Base-by-base conservation (phyloP, 768 basidiomycete species). In the Suillus americanus region DNA sequence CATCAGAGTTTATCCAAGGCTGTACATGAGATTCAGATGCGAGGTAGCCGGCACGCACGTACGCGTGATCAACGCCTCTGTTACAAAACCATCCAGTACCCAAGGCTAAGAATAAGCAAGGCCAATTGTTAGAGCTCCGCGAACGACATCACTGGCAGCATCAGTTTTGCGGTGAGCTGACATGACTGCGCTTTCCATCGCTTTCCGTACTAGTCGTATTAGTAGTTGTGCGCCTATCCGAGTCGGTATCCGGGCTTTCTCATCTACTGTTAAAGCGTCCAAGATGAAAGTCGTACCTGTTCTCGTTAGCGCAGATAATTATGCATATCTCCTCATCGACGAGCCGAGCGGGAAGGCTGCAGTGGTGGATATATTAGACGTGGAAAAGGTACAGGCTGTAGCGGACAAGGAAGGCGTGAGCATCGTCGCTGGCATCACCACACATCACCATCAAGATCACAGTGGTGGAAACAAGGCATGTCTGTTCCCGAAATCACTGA, bases 361-460 rank as follows among this genome's bases (percentile, higher is more conserved):
- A 0, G 90, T 86, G 0, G 84, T 96, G 65, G 94, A 95, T 74
- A 88, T 90, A 0, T 95, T 83, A 73, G 91, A 95, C 69, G 85
- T 93, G 0, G 72, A 82, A 51, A 92, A 89, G 72, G 86, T 95
- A 3, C 72, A 81, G 41, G 84, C 80, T 0, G 86, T 84, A 1
- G 94, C 92, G 2, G 77, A 86, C 50, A 76, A 79, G 12, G 83
- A 85, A 45, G 86, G 82, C 10, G 89, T 94, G 30, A 73, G 83
- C 54, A 82, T 95, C 63, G 81, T 91, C 41, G 89, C 91, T 46
- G 84, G 79, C 28, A 82, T 99, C 69, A 97, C 94, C 14, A 99
- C 97, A 3, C 97, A 97, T 77, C 94, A 95, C 75, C 96, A 97
- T 75, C 71, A 82, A 67, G 96, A 98, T 79, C 95, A 95, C 74